Evolutionary conservation across 2,329 filamentous ascomycete genomes (phyloP), one percentile per base, ranked within the genome.

Genomic region (Xylaria sp.): DNA sequence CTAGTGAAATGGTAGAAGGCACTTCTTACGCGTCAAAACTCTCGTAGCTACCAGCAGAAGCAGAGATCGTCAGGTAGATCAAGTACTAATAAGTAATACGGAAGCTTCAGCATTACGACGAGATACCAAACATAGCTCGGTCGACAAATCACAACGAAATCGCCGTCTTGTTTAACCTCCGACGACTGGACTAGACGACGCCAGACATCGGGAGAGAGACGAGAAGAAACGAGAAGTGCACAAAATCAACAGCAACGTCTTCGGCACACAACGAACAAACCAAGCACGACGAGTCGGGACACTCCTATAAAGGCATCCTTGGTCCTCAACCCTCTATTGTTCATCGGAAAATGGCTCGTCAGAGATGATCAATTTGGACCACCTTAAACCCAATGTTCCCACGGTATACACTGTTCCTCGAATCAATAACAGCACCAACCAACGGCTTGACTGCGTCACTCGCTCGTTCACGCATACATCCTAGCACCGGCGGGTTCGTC

Each of bases 341-440:
- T 33, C 35, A 63, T 63, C 65, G 69, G n/a, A n/a, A 67, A 57
- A 71, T 73, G 70, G 70, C 67, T 66, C 60, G 69, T 70, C 63
- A 59, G 68, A 69, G 61, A 68, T 72, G 68, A 72, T 66, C 46
- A 31, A 14, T 37, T 64, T 57, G 56, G 60, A 63, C 53, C 54
- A 49, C 62, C 59, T 55, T 65, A 46, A 57, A 56, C 47, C 52
- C 21, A 57, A 57, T 17, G 38, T 35, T n/a, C 40, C 56, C 49
- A 45, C 2, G 33, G 5, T 53, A 57, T 12, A 60, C 49, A 51
- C 52, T 46, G 56, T 60, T 56, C 63, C n/a, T 43, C 51, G 65
- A 66, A 67, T 57, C 63, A 66, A 64, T 63, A 60, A 33, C 54
- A 57, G 57, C 14, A 56, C 47, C 43, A 25, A 19, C 35, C 25